These are phyloP conservation scores for Quaeritorhiza haematococci DNA, from an alignment of 371 early-diverging fungal species.

Conservation along the genomic window DNA sequence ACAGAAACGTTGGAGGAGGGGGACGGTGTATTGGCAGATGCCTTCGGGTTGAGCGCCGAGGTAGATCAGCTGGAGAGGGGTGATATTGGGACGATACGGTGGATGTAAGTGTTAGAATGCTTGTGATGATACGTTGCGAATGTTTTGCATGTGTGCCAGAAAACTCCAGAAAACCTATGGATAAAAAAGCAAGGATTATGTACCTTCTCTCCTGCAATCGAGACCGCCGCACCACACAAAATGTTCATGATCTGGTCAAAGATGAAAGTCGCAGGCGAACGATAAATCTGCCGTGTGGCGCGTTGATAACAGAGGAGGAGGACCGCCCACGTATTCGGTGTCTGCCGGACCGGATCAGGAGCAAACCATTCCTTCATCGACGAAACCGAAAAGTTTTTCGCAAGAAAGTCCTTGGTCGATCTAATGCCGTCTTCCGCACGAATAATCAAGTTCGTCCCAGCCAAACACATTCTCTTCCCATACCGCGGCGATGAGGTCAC, in stretches of 20 bases:
- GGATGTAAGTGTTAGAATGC: no score
- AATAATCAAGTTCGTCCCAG: constrained; percentile 1
- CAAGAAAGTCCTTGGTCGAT: no score
- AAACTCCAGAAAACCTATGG: not conserved
- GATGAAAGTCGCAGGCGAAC: constrained; percentile 36
- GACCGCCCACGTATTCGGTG: constrained; percentile 10
- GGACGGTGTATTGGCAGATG: constrained; percentile 39
- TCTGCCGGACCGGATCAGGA: constrained; percentile 11
- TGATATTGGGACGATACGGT: not conserved
- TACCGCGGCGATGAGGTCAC: not conserved
- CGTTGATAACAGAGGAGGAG: constrained; percentile 14
- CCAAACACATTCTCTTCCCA: not conserved
- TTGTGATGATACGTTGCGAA: no score
- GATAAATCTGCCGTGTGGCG: constrained; percentile 39
- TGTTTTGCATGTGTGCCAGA: not conserved
- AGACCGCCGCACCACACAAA: constrained; percentile 32
- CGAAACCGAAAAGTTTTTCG: no score
- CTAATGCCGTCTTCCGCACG: constrained; percentile 5
- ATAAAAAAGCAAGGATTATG: constrained; percentile 1
- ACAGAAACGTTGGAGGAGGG: constrained; percentile 20
- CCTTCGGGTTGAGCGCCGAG: constrained; percentile 36
- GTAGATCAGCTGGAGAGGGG: constrained; percentile 18
- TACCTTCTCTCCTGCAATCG: constrained; percentile 1
- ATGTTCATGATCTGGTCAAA: constrained; percentile 51
- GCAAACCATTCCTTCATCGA: not conserved